Base-by-base conservation (phyloP, 140 eudicot species). In the Anethum foeniculum region DNA sequence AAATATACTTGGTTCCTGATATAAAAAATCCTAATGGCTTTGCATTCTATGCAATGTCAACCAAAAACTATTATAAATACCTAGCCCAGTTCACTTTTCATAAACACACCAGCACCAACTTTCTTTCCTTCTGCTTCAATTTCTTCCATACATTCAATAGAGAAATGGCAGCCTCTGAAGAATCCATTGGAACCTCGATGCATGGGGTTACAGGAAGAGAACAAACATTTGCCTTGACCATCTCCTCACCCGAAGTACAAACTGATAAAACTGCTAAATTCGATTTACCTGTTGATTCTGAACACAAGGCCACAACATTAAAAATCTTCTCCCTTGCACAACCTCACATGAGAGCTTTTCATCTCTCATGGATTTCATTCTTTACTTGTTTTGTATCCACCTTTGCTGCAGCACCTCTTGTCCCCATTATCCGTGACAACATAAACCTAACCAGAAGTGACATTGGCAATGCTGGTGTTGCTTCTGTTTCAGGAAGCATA, bases 161-260 rank as follows among this genome's bases (percentile, higher is more conserved):
- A 30, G 23, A 68, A 68, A 68, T 68, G 75, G 46, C 46, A 34
- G 44, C 41, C 38, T 13, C 62, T 43, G 80, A 84, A 54, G 82
- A 80, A 2, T 84, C 87, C 14, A 82, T 80, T 2, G 87, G 84
- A 60, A 84, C 48, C 78, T 84, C 87, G 41, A 84, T 80, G 84
- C 84, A 84, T 47, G 87, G 87, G 71, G 87, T 84, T 21, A 84
- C 87, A 0, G 86, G 81, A 23, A 27, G 86, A 47, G 86, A 87
- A 62, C 86, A 81, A 0, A 87, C 81, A 38, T 78, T 74, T n/a
- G 58, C 58, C 14, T n/a, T 74, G 1, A 36, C 38, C 4, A 58
- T 74, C 58, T 18, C 78, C 9, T 74, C 58, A 23, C 77, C 77
- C 13, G 7, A 13, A 11, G 77, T 44, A 15, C 58, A 18, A n/a